Conservation (phyloP, 331 rosid species). For the Saraca asoca region DNA sequence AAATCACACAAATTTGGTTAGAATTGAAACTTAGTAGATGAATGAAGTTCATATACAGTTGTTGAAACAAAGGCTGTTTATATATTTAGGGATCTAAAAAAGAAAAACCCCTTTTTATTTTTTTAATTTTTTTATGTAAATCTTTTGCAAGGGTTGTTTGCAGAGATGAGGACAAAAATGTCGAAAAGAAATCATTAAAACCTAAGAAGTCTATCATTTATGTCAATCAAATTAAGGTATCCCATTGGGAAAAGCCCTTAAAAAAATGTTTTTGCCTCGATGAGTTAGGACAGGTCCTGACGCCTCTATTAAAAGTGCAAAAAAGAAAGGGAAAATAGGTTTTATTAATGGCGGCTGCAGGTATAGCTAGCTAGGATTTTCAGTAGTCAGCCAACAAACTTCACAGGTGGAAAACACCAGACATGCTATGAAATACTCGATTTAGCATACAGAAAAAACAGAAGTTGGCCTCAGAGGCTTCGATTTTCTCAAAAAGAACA, state of each 20-base stretch:
- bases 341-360: conserved; percentile 69
- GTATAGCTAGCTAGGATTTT: conserved; percentile 45
- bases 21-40: conserved; percentile 39
- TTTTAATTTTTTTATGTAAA: not conserved
- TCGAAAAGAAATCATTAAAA: conserved; percentile 53
- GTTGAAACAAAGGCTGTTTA: conserved; percentile 34
- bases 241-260: conserved; percentile 5
- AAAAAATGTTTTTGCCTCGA: conserved; percentile 21
- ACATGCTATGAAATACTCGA: conserved; percentile 41
- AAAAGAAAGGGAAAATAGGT: conserved; percentile 34
- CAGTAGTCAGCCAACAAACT: conserved; percentile 29
- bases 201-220: conserved; percentile 24
- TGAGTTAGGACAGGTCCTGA: conserved; percentile 42
- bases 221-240: conserved; percentile 45
- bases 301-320: conserved; percentile 41
- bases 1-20: conserved; percentile 43
- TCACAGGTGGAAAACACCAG: conserved; percentile 30
- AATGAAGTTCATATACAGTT: conserved; percentile 48
- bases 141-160: conserved; percentile 14
- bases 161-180: conserved; percentile 47
- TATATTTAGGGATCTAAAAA: conserved; percentile 46
- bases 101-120: not conserved
- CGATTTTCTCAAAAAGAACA: conserved; percentile 46
- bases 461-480: conserved; percentile 35
- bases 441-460: conserved; percentile 1